A percentile compares a stretch with the other conserved stretches of the same genome.
These are phyloP conservation scores for Starmerella roubikii DNA, from an alignment of 805 yeast species.

Conservation along the genomic window DNA sequence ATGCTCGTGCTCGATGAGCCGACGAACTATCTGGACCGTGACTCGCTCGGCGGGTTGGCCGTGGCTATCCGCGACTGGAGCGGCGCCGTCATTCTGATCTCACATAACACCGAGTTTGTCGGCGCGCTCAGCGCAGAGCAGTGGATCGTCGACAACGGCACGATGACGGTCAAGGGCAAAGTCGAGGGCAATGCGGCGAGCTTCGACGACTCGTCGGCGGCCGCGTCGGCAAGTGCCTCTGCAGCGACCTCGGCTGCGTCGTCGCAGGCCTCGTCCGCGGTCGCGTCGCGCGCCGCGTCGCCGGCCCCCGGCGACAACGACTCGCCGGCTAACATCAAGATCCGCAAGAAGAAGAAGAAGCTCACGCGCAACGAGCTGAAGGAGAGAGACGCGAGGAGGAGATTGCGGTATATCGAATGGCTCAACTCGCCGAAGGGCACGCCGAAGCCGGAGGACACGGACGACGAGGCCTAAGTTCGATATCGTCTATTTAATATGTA, in stretches of 20 bases:
- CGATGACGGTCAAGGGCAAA: conserved; percentile 70
- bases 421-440: conserved; percentile 94
- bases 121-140: conserved; percentile 98
- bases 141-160: conserved; percentile 93
- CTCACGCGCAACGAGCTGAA: conserved; percentile 94
- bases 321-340: conserved; percentile 92
- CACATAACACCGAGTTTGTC: conserved; percentile 92
- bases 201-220: conserved; percentile 54
- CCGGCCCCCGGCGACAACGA: conserved; percentile 33
- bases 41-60: conserved; percentile 93
- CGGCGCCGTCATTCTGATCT: conserved; percentile 97
- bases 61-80: conserved; percentile 95
- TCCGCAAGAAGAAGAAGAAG: conserved; percentile 87
- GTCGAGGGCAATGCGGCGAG: conserved; percentile 54
- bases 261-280: conserved; percentile 36
- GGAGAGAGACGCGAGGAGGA: conserved; percentile 79
- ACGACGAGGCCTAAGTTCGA: conserved; percentile 71
- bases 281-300: conserved; percentile 31
- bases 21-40: conserved; percentile 95
- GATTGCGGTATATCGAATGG: conserved; percentile 91
- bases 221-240: conserved; percentile 30
- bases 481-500: too few species aligned
- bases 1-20: conserved; percentile 94
- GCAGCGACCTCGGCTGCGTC: conserved; percentile 23
- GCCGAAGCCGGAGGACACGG: conserved; percentile 86